Percentiles rank a stretch among this genome's conserved stretches.
phyloP scores from a whole-genome alignment of 345 rosid species.

The Gossypium sturtianum region DNA sequence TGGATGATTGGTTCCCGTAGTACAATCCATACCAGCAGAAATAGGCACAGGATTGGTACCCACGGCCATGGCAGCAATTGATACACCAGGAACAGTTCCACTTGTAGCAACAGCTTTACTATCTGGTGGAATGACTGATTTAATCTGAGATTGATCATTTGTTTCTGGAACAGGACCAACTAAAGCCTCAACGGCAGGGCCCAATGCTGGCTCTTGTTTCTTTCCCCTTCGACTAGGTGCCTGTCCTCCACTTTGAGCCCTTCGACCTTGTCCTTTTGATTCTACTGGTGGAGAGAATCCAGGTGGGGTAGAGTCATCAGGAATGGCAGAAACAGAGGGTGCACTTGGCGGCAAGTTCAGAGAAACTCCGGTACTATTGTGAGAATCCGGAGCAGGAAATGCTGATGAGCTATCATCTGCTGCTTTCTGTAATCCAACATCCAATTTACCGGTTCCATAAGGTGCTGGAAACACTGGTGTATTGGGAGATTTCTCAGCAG shows the following conservation, averaged over 20 bases:
- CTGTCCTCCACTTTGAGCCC: slow-evolving; percentile 26
- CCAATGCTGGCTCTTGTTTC: slow-evolving; percentile 28
- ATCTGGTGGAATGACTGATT: slow-evolving; percentile 22
- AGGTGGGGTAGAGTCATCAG: slow-evolving; percentile 30
- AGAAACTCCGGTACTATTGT: slow-evolving; percentile 19
- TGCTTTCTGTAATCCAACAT: slow-evolving; percentile 30
- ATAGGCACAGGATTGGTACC: slow-evolving; percentile 20
- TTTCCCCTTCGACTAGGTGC: slow-evolving; percentile 42
- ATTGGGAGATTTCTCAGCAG: slow-evolving; percentile 40
- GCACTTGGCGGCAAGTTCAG: slow-evolving; percentile 24
- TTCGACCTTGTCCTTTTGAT: slow-evolving; percentile 32
- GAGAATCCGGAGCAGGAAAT: slow-evolving; percentile 23
- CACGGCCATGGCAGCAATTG: slow-evolving; percentile 20
- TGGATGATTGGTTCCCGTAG: slow-evolving; percentile 20
- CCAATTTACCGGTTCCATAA: slow-evolving; percentile 31
- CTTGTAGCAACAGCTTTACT: slow-evolving; percentile 14
- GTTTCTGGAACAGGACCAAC: slow-evolving; percentile 20
- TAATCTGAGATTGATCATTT: slow-evolving; percentile 29
- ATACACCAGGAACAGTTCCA: slow-evolving; percentile 24
- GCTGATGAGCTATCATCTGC: slow-evolving; percentile 28
- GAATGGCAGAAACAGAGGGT: slow-evolving; percentile 24
- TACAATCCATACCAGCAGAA: slow-evolving; percentile 23
- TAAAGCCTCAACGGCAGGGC: slow-evolving; percentile 22
- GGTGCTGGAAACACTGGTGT: slow-evolving; percentile 23
- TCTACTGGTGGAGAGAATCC: slow-evolving; percentile 22